phyloP scores from a whole-genome alignment of 2,329 filamentous ascomycete genomes.

The Trichoderma aggressivum region DNA sequence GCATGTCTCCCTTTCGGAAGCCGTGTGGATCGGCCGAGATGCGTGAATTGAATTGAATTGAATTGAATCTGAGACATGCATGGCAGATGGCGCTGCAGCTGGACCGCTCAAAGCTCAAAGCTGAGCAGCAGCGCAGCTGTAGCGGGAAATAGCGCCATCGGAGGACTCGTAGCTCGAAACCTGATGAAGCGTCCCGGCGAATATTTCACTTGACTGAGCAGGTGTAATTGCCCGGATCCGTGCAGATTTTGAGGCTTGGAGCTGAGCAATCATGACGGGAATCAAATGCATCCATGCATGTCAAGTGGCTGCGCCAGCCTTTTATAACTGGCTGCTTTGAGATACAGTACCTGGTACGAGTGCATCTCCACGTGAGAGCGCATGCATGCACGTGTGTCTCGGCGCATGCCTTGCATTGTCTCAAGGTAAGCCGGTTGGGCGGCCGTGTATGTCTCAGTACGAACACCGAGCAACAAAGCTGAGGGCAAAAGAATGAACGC shows the following conservation, averaged over 20 bases:
- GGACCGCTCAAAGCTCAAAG: background rate
- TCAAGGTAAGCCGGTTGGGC: background rate
- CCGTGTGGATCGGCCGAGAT: conserved; percentile 6
- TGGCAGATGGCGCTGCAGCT: background rate
- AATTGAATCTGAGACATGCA: background rate
- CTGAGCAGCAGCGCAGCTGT: background rate
- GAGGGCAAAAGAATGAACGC: background rate
- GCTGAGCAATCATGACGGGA: background rate
- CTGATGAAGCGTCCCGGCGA: background rate
- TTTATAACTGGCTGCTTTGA: background rate
- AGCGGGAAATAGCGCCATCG: background rate
- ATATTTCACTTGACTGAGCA: background rate
- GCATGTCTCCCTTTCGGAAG: background rate
- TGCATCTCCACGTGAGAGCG: background rate
- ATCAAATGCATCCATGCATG: background rate
- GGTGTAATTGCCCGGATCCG: background rate
- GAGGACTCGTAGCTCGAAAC: background rate
- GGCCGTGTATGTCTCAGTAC: background rate
- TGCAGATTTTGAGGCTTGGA: background rate
- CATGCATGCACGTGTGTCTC: background rate
- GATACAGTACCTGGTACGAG: background rate
- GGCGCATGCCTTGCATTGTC: background rate
- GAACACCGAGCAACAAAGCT: background rate
- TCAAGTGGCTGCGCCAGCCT: background rate
- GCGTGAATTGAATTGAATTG: background rate